phyloP scores from a whole-genome alignment of 805 yeast species.

The Cyberlindnera xishuangbannaensis region DNA sequence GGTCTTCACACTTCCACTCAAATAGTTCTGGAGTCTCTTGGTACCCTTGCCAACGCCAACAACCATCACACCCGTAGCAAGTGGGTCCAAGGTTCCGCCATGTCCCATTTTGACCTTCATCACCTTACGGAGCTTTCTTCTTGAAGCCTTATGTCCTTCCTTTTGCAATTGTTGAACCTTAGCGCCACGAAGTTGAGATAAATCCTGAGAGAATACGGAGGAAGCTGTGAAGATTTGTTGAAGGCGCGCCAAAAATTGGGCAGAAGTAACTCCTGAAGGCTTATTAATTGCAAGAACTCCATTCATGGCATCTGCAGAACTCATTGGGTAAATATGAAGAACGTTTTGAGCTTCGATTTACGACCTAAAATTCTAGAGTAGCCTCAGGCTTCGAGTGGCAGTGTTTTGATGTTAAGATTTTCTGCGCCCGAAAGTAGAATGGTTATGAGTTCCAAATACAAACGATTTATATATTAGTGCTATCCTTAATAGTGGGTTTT shows the following conservation, averaged over 20 bases:
- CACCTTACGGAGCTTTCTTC: slow-evolving; percentile 44
- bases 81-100: slow-evolving; percentile 95
- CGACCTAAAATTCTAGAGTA: no score
- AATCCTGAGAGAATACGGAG: slow-evolving; percentile 46
- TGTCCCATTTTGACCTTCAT: slow-evolving; percentile 86
- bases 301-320: slow-evolving; percentile 46
- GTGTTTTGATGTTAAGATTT: no score
- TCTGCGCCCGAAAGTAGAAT: no score
- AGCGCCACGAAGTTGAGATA: slow-evolving; percentile 43
- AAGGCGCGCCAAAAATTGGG: slow-evolving; percentile 61
- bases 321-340: not conserved
- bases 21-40: slow-evolving; percentile 64
- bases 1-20: slow-evolving; percentile 69
- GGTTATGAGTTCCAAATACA: no score
- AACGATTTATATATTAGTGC: no score
- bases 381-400: no score
- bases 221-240: slow-evolving; percentile 61
- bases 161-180: slow-evolving; percentile 35
- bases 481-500: slow-evolving; percentile 32
- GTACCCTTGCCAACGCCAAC: slow-evolving; percentile 94
- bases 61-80: slow-evolving; percentile 91
- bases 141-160: slow-evolving; percentile 40
- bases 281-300: slow-evolving; percentile 91
- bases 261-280: slow-evolving; percentile 81
- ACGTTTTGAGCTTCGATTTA: not conserved